A percentile compares a stretch with the other conserved stretches of the same genome.
Conservation (phyloP, 352 stramenopile species). For the Phytophthora pistaciae region DNA sequence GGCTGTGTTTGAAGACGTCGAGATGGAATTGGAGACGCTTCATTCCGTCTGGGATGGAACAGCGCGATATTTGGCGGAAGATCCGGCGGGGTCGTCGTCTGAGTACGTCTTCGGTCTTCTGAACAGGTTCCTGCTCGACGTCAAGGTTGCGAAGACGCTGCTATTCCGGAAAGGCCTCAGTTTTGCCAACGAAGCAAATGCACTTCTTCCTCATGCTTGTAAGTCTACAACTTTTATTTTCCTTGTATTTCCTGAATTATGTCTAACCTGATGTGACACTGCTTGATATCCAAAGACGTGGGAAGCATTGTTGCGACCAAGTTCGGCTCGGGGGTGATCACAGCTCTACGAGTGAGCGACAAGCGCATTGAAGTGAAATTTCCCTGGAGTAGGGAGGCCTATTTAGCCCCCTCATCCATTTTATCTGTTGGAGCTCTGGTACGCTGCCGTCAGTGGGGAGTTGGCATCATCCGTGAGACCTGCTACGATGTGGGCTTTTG, state of each 20-base stretch:
- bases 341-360: slow-evolving; percentile 61
- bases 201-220: slow-evolving; percentile 55
- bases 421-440: slow-evolving; percentile 60
- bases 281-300: slow-evolving; percentile 43
- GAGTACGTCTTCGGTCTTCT: slow-evolving; percentile 78
- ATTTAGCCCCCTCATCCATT: slow-evolving; percentile 59
- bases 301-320: slow-evolving; percentile 72
- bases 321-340: slow-evolving; percentile 71
- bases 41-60: slow-evolving; percentile 69
- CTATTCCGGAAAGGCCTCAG: slow-evolving; percentile 66
- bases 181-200: slow-evolving; percentile 46
- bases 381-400: slow-evolving; percentile 72
- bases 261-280: neutral
- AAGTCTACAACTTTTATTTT: slow-evolving; percentile 23
- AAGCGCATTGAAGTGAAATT: slow-evolving; percentile 74
- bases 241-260: neutral
- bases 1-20: slow-evolving; percentile 59
- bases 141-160: slow-evolving; percentile 75
- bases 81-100: slow-evolving; percentile 59
- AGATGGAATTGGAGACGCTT: slow-evolving; percentile 73
- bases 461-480: slow-evolving; percentile 73
- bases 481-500: slow-evolving; percentile 69
- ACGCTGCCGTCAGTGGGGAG: slow-evolving; percentile 53
- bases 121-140: slow-evolving; percentile 79
- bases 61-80: slow-evolving; percentile 76